These are phyloP conservation scores for Lentinula edodes DNA, from an alignment of 768 basidiomycete species.

Conservation along the genomic window DNA sequence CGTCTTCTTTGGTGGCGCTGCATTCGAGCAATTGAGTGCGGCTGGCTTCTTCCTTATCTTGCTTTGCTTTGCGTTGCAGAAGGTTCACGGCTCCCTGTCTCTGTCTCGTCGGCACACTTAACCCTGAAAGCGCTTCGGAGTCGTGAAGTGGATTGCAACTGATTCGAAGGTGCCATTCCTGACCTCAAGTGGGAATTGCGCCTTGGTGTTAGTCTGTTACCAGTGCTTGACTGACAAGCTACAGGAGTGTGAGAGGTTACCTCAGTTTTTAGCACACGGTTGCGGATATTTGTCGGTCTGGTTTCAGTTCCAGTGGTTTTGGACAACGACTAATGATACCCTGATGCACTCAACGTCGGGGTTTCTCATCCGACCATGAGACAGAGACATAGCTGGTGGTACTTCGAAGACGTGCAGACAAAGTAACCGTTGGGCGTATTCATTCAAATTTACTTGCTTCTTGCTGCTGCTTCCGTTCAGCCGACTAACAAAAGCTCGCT, in stretches of 20 bases:
- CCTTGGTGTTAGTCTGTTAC: background rate
- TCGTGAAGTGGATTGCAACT: background rate
- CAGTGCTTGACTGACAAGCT: background rate
- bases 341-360: background rate
- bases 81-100: slow-evolving; percentile 41
- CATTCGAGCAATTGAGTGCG: slow-evolving; percentile 9
- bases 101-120: slow-evolving; percentile 17
- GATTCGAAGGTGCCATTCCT: background rate
- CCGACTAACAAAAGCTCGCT: slow-evolving; percentile 36
- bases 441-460: slow-evolving; percentile 36
- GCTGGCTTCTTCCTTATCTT: slow-evolving; percentile 5
- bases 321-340: no score
- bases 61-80: slow-evolving; percentile 23
- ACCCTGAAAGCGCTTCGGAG: no score
- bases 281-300: no score
- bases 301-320: no score
- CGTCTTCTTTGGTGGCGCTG: slow-evolving; percentile 28
- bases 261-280: no score
- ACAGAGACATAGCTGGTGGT: slow-evolving; percentile 34
- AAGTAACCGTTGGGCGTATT: slow-evolving; percentile 16
- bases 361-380: background rate
- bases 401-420: slow-evolving; percentile 25
- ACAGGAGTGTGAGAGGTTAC: background rate
- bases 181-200: background rate
- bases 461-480: slow-evolving; percentile 33